These are phyloP conservation scores for Nasturtium officinale DNA, from an alignment of 345 rosid species.

Conservation along the genomic window DNA sequence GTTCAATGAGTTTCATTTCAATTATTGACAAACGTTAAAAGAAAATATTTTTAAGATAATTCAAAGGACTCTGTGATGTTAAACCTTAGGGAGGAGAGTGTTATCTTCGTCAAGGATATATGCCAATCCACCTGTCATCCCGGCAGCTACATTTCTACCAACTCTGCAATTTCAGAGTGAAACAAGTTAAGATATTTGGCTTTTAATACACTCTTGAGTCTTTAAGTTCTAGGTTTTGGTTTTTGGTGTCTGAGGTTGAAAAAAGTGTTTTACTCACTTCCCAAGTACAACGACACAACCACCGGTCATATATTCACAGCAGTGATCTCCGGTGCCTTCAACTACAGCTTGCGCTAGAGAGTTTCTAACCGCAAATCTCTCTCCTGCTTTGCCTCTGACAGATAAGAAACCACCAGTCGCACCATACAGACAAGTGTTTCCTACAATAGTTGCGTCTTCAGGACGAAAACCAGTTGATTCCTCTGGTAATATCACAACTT, in stretches of 20 bases:
- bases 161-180: slow-evolving; percentile 60
- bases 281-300: slow-evolving; percentile 97
- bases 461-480: slow-evolving; percentile 78
- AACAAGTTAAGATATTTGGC: not conserved
- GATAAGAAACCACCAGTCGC: slow-evolving; percentile 97
- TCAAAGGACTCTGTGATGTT: not conserved
- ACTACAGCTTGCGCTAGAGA: slow-evolving; percentile 95
- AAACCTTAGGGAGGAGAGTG: slow-evolving; percentile 87
- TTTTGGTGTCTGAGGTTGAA: not conserved
- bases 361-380: slow-evolving; percentile 97
- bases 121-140: slow-evolving; percentile 98
- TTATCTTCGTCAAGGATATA: slow-evolving; percentile 90
- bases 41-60: not conserved
- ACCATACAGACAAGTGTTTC: slow-evolving; percentile 96
- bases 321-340: slow-evolving; percentile 99
- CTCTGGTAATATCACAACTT: slow-evolving; percentile 79
- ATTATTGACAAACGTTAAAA: not conserved
- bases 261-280: slow-evolving; percentile 63
- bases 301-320: slow-evolving; percentile 98
- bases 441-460: slow-evolving; percentile 94
- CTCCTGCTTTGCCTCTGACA: slow-evolving; percentile 96
- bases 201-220: not conserved
- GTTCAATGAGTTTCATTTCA: slow-evolving; percentile 25
- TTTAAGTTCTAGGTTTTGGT: not conserved
- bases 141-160: slow-evolving; percentile 98